These are phyloP conservation scores for Mangifera indica DNA, from an alignment of 345 rosid genomes.

Conservation along the genomic window DNA sequence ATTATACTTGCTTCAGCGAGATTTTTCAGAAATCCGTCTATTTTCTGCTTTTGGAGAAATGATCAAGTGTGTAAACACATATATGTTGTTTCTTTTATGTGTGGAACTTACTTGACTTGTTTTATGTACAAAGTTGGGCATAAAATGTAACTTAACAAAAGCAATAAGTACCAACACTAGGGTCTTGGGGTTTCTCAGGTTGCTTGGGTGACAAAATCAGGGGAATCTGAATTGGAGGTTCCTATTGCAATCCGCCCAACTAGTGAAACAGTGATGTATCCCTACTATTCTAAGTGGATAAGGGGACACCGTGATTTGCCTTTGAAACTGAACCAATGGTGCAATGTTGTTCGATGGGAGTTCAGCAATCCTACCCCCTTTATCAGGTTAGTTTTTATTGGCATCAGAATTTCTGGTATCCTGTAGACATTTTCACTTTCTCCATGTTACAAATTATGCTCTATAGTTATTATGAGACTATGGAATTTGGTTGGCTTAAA, in stretches of 20 bases:
- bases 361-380: conserved; percentile 99
- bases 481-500: not conserved
- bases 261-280: conserved; percentile 98
- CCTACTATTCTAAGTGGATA: conserved; percentile 95
- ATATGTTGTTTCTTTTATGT: not conserved
- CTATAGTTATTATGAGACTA: not conserved
- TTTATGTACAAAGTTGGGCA: not conserved
- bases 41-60: not conserved
- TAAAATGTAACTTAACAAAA: conserved; percentile 4
- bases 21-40: not conserved
- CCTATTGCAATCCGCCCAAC: conserved; percentile 98
- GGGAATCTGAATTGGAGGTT: conserved; percentile 84
- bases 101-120: not conserved
- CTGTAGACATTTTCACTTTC: not conserved
- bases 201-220: conserved; percentile 97
- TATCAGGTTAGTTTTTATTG: conserved; percentile 60
- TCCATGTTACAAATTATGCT: not conserved
- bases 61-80: not conserved
- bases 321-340: conserved; percentile 95
- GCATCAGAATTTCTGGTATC: not conserved
- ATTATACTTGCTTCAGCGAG: not conserved
- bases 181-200: conserved; percentile 45
- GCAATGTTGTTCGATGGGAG: conserved; percentile 99
- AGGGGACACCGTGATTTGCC: conserved; percentile 98
- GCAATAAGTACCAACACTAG: conserved; percentile 1